These are phyloP conservation scores for Candida nanaspora DNA, from an alignment of 805 yeast genomes.

Conservation along the genomic window DNA sequence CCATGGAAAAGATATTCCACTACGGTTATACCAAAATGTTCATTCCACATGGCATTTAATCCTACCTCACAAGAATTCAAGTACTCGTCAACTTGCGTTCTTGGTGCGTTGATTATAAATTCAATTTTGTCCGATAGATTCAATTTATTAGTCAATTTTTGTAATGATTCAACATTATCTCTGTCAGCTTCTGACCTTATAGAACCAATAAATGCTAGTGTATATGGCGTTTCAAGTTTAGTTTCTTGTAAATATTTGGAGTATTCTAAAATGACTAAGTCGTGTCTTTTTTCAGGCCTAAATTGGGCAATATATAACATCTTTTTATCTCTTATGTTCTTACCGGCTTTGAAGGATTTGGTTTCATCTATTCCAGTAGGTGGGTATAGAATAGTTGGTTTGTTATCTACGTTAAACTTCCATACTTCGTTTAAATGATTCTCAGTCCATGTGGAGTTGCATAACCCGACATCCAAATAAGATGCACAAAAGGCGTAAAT, in stretches of 20 bases:
- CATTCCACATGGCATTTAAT: constrained; percentile 98
- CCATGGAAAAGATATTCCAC: constrained; percentile 90
- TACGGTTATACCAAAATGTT: constrained; percentile 96
- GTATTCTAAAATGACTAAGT: constrained; percentile 58
- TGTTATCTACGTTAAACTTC: constrained; percentile 34
- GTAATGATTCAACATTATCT: constrained; percentile 44
- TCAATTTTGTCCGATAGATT: constrained; percentile 15
- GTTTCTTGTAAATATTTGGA: constrained; percentile 35
- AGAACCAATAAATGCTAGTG: constrained; percentile 73
- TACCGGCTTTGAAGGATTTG: constrained; percentile 19
- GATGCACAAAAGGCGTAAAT: constrained; percentile 62
- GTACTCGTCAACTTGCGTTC: constrained; percentile 48
- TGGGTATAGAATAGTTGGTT: constrained; percentile 62
- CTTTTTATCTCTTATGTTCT: constrained; percentile 25
- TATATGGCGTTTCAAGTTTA: constrained; percentile 31
- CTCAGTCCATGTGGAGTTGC: constrained; percentile 90
- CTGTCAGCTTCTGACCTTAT: constrained; percentile 68
- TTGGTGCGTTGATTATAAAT: constrained; percentile 70
- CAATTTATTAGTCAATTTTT: constrained; percentile 33
- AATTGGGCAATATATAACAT: constrained; percentile 80
- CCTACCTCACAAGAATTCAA: constrained; percentile 63
- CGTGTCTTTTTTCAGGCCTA: constrained; percentile 91
- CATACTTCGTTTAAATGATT: constrained; percentile 67
- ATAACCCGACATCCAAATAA: constrained; percentile 55
- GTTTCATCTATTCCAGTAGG: constrained; percentile 73